Conservation (phyloP, 192 early-diverging fungal species). For the Rhizoclosmatium globosum region DNA sequence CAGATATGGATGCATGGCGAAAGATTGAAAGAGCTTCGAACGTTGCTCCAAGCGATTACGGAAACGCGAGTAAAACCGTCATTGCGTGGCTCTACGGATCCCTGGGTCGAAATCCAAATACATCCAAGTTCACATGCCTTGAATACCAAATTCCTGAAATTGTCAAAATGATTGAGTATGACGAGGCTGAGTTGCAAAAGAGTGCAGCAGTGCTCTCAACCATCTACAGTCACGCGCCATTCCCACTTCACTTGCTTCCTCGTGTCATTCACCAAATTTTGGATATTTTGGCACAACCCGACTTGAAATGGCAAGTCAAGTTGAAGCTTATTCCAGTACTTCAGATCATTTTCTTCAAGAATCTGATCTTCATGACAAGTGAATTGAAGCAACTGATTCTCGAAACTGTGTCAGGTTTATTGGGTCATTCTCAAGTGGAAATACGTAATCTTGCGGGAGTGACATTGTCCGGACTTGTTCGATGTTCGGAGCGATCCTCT, state of each 20-base stretch:
- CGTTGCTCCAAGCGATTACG: slow-evolving; percentile 59
- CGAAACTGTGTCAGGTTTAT: slow-evolving; percentile 70
- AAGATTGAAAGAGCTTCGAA: background rate
- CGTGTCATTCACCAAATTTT: slow-evolving; percentile 65
- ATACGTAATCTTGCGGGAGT: slow-evolving; percentile 77
- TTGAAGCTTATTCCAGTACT: slow-evolving; percentile 81
- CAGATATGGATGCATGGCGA: slow-evolving; percentile 17
- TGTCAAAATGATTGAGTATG: slow-evolving; percentile 75
- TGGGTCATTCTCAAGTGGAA: slow-evolving; percentile 90
- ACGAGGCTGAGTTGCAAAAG: slow-evolving; percentile 76
- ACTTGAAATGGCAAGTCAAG: slow-evolving; percentile 77
- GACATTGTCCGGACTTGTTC: slow-evolving; percentile 79
- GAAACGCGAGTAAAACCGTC: slow-evolving; percentile 81
- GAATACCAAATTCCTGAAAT: slow-evolving; percentile 54
- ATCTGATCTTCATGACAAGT: slow-evolving; percentile 74
- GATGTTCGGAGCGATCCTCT: slow-evolving; percentile 76
- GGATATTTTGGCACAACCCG: slow-evolving; percentile 44
- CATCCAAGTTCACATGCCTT: slow-evolving; percentile 67
- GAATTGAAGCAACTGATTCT: slow-evolving; percentile 68
- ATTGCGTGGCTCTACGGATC: slow-evolving; percentile 72
- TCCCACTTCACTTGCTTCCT: slow-evolving; percentile 61
- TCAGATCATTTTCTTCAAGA: slow-evolving; percentile 88
- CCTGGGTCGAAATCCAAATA: slow-evolving; percentile 56
- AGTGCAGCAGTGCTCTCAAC: slow-evolving; percentile 59
- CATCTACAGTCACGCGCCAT: slow-evolving; percentile 59